Percentiles rank a stretch among this genome's conserved stretches.
Conservation (phyloP, 805 yeast species). For the Ogataea ganodermae region DNA sequence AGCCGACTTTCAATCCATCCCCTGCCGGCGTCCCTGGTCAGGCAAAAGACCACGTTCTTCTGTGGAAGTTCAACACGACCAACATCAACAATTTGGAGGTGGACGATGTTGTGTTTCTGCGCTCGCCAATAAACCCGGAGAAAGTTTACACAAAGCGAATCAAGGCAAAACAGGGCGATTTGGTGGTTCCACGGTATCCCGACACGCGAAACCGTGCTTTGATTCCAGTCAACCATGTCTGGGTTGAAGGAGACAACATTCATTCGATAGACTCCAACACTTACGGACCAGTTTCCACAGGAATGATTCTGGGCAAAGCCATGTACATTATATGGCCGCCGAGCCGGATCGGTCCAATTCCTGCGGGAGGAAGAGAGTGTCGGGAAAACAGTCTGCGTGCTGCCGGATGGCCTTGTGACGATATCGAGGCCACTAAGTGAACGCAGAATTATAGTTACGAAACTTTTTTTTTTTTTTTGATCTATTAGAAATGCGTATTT, state of each 20-base stretch:
- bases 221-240: conserved; percentile 78
- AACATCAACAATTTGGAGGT: conserved; percentile 47
- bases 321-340: conserved; percentile 71
- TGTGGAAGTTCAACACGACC: conserved; percentile 64
- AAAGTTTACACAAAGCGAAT: conserved; percentile 77
- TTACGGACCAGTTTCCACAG: conserved; percentile 87
- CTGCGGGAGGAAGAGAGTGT: conserved; percentile 56
- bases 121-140: conserved; percentile 81
- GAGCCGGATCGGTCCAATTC: conserved; percentile 51
- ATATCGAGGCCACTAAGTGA: conserved; percentile 1
- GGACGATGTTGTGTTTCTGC: conserved; percentile 75
- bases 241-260: conserved; percentile 94
- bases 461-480: neutral
- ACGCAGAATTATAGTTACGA: neutral
- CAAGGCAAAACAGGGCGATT: conserved; percentile 73
- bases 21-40: conserved; percentile 26
- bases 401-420: conserved; percentile 5
- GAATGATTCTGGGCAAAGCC: conserved; percentile 78
- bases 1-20: conserved; percentile 82
- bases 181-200: conserved; percentile 58
- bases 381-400: conserved; percentile 31
- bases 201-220: conserved; percentile 64
- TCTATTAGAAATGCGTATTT: conserved; percentile 1
- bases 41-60: conserved; percentile 62
- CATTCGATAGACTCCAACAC: conserved; percentile 84